Evolutionary conservation across 805 yeast species (phyloP).

Genomic region (Candida railenensis): DNA sequence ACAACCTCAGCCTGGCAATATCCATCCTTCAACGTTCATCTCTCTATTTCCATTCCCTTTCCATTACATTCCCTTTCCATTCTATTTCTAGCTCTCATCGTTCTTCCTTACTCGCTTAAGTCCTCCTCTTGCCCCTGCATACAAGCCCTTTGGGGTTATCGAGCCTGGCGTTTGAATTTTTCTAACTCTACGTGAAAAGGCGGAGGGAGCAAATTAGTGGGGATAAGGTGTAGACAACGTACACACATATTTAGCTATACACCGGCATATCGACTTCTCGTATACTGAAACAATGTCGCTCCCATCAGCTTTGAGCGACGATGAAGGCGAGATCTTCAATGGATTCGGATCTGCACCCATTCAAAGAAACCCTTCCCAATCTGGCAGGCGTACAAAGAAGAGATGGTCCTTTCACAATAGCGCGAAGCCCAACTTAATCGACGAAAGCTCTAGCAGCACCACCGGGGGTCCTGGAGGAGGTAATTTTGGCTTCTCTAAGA

Average conservation of each 20-base stretch:
- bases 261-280: not conserved
- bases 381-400: slow-evolving; percentile 36
- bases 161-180: no score
- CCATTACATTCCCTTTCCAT: no score
- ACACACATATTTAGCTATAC: not conserved
- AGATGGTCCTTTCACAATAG: slow-evolving; percentile 44
- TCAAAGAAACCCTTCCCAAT: slow-evolving; percentile 21
- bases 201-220: no score
- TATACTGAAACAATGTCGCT: slow-evolving; percentile 15
- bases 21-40: no score
- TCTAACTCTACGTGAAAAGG: no score
- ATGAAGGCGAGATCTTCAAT: slow-evolving; percentile 30
- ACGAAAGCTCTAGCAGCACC: not conserved
- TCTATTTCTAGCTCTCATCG: no score
- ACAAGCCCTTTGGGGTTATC: no score
- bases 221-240: no score
- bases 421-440: slow-evolving; percentile 35
- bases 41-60: no score
- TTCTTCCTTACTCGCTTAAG: no score
- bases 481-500: not conserved
- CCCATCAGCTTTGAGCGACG: slow-evolving; percentile 5
- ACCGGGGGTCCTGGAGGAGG: not conserved
- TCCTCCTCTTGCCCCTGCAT: no score
- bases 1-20: no score
- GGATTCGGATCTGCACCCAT: slow-evolving; percentile 39